Conservation (phyloP, 2,329 filamentous ascomycete genomes). For the Penicillium sp. region DNA sequence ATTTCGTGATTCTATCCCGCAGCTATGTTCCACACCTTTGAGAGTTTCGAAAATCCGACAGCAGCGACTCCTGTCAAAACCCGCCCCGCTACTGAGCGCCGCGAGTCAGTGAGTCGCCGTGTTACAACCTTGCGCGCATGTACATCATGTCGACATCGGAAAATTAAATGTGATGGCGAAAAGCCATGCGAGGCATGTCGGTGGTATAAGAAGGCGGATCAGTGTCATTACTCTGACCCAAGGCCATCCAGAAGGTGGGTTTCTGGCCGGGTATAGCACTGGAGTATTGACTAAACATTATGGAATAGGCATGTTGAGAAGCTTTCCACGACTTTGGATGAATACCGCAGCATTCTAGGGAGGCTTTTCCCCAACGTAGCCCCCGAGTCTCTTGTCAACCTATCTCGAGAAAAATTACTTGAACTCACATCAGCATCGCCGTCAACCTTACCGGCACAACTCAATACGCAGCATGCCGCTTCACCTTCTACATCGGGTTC, state of each 20-base stretch:
- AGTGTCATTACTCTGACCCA: constrained; percentile 79
- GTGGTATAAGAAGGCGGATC: constrained; percentile 75
- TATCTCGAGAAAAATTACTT: constrained; percentile 62
- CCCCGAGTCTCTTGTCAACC: constrained; percentile 50
- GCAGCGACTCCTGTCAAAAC: constrained; percentile 27
- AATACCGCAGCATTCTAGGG: constrained; percentile 63
- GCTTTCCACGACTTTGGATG: constrained; percentile 63
- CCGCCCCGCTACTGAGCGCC: constrained; percentile 33
- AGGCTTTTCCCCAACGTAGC: constrained; percentile 62
- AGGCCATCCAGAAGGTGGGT: constrained; percentile 73
- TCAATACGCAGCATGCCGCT: constrained; percentile 37
- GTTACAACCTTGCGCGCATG: constrained; percentile 56
- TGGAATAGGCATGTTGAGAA: constrained; percentile 50
- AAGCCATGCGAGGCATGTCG: constrained; percentile 81
- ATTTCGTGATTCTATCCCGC: constrained; percentile 7
- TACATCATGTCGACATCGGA: constrained; percentile 74
- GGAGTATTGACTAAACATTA: background rate
- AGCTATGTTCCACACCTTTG: constrained; percentile 45
- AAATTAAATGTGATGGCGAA: constrained; percentile 80
- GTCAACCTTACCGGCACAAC: constrained; percentile 23
- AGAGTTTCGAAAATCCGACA: constrained; percentile 40
- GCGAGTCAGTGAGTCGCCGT: constrained; percentile 34
- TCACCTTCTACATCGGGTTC: constrained; percentile 52
- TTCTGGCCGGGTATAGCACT: background rate
- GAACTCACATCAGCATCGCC: constrained; percentile 45